phyloP scores from a whole-genome alignment of 768 basidiomycete genomes.

The Lentinula boryana region DNA sequence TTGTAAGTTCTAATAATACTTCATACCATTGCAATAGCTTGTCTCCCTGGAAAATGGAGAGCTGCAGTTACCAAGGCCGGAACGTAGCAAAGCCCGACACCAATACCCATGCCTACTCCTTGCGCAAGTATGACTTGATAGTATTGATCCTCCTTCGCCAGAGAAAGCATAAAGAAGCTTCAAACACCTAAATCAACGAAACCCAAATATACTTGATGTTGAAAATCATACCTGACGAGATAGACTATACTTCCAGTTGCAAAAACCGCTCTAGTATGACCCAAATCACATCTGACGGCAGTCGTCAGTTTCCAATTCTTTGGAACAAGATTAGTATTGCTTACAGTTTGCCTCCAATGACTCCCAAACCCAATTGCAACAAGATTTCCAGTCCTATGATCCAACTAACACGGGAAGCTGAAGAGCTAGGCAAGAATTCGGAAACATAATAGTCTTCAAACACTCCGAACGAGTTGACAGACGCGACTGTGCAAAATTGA shows the following conservation, averaged over 20 bases:
- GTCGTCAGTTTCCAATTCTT: neutral
- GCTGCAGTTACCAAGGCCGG: constrained; percentile 1
- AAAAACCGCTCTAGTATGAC: neutral
- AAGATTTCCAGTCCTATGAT: neutral
- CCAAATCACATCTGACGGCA: neutral
- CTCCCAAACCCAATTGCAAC: constrained; percentile 3
- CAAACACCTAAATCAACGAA: neutral
- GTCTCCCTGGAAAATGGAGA: constrained; percentile 1
- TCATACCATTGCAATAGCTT: constrained; percentile 3
- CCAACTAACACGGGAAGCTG: constrained; percentile 1
- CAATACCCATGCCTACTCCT: constrained; percentile 5
- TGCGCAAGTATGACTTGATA: constrained; percentile 1
- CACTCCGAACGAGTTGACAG: neutral
- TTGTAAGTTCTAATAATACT: neutral
- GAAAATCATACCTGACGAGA: neutral
- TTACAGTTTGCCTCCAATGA: neutral
- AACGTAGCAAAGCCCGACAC: constrained; percentile 3
- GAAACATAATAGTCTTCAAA: constrained; percentile 4
- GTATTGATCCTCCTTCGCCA: neutral
- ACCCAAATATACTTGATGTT: neutral
- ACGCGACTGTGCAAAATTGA: constrained; percentile 3
- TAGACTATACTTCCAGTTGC: neutral
- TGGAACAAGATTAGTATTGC: neutral
- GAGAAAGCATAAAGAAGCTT: constrained; percentile 2
- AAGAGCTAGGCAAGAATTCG: neutral